Evolutionary conservation across 1,284 basidiomycete species (phyloP).

Genomic region (Sporisorium exsertum): DNA sequence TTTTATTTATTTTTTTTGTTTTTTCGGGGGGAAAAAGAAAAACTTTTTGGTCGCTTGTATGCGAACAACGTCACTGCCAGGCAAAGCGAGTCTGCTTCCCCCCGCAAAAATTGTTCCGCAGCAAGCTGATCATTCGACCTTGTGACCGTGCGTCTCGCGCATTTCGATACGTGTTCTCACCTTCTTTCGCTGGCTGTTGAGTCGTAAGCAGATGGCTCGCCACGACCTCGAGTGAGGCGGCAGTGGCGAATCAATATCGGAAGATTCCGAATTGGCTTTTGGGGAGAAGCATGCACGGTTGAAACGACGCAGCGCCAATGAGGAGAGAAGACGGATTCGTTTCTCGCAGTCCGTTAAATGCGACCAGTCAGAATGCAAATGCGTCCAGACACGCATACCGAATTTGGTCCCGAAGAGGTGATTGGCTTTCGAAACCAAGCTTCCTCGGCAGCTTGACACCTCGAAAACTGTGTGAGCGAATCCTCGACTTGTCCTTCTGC

Average conservation of each 20-base stretch:
- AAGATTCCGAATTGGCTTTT: background rate
- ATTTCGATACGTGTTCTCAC: background rate
- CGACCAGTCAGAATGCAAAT: slow-evolving; percentile 1
- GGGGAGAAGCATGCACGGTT: background rate
- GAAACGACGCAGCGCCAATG: slow-evolving; percentile 12
- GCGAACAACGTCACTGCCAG: background rate
- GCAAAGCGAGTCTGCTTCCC: background rate
- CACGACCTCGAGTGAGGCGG: background rate
- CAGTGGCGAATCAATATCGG: background rate
- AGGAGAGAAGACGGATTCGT: background rate
- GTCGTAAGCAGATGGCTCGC: background rate
- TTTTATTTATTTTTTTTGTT: background rate
- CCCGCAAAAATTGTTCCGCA: background rate
- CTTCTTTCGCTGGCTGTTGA: background rate
- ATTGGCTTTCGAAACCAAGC: slow-evolving; percentile 2
- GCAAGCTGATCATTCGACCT: slow-evolving; percentile 1
- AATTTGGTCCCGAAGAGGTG: background rate
- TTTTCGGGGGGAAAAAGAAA: too few relatives aligned
- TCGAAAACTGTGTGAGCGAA: background rate
- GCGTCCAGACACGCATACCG: background rate
- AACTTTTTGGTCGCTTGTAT: background rate
- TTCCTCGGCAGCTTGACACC: background rate
- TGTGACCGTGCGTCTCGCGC: slow-evolving; percentile 2
- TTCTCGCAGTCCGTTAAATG: background rate
- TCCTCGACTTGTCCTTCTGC: background rate